Conservation (phyloP, 2,329 filamentous ascomycete genomes). For the Botryotinia calthae region DNA sequence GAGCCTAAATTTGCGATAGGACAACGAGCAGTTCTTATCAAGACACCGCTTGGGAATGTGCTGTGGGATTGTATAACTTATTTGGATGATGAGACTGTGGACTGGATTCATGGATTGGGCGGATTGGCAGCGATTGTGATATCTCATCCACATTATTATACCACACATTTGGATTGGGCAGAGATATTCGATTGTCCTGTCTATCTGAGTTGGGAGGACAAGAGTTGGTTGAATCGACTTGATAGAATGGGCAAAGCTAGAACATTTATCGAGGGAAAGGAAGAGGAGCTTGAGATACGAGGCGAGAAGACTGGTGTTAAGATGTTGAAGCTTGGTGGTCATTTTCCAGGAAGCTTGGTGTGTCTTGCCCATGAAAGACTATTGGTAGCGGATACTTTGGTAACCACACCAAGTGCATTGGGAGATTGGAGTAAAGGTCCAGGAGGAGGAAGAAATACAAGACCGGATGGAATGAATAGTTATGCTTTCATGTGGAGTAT, state of each 20-base stretch:
- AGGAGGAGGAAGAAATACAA: constrained; percentile 40
- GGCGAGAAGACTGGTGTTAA: constrained; percentile 48
- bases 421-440: constrained; percentile 49
- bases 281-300: constrained; percentile 43
- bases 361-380: constrained; percentile 60
- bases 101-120: constrained; percentile 56
- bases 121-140: constrained; percentile 72
- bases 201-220: constrained; percentile 65
- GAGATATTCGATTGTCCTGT: constrained; percentile 65
- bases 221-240: constrained; percentile 56
- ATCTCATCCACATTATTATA: constrained; percentile 80
- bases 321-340: constrained; percentile 70
- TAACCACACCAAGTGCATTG: constrained; percentile 62
- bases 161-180: constrained; percentile 73
- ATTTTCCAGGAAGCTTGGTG: constrained; percentile 74
- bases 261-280: constrained; percentile 46
- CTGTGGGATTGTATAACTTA: constrained; percentile 77
- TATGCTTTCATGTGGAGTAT: constrained; percentile 77
- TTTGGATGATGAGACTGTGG: constrained; percentile 62
- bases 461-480: constrained; percentile 48
- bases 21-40: constrained; percentile 68
- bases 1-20: constrained; percentile 68
- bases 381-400: constrained; percentile 75
- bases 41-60: constrained; percentile 65
- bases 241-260: constrained; percentile 44